Evolutionary conservation across 768 basidiomycete genomes (phyloP), one percentile per base, ranked within the genome.

Genomic region (Lactarius sp.): DNA sequence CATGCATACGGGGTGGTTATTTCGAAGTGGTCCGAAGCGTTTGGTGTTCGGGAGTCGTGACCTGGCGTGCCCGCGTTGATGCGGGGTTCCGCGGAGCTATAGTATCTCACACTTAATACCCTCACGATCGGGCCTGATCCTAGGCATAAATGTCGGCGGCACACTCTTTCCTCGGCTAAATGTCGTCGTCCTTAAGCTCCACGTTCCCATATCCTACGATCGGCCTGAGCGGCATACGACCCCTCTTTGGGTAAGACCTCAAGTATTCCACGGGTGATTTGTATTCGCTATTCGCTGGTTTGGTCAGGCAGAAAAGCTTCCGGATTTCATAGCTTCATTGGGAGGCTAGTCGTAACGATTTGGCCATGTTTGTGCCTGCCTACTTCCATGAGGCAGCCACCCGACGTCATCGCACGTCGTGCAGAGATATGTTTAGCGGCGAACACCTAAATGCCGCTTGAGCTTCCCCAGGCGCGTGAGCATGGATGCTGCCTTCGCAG

Each of bases 361-460:
- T 34, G 47, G 53, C 39, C 47, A 61, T 31, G 46, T 22, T 18
- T 50, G 47, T 27, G 36, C 58, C 58, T 50, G 39, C 50, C 58
- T 59, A 39, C 14, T 27, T 16, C 36, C 53, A 56, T 47, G 60
- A 61, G 53, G 53, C 53, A 55, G 37, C n/a, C 18, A 47, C 37
- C 18, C 53, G 53, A 61, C 60, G 60, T 61, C 60, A 61, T 39
- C 33, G 27, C 22, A 7, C 39, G 39, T 37, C 31, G 34, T n/a
- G 10, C 39, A 31, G 20, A 22, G 46, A n/a, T 39, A 49, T 55
- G 44, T 50, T 37, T 31, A 12, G 44, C 6, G 27, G 36, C 8
- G 9, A 46, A 34, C 14, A 60, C 14, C 52, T 18, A n/a, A 54
- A 33, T 6, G n/a, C 53, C 22, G 36, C 60, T 14, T 41, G 52